Evolutionary conservation across 495 filamentous ascomycete genomes (phyloP).

Genomic region (Neurospora pannonica): DNA sequence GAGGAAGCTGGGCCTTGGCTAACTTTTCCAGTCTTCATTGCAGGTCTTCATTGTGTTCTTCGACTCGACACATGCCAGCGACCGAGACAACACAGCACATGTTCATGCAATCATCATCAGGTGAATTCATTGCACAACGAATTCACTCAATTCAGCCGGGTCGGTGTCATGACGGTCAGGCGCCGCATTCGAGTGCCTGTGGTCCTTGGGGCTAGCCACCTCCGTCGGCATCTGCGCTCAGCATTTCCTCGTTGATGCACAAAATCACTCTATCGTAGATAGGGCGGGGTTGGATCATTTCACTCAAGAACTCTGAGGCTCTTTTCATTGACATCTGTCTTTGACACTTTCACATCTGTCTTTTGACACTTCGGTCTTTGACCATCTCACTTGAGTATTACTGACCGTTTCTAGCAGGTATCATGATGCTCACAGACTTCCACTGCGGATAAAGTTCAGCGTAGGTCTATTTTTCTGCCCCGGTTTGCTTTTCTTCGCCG

Average conservation of each 20-base stretch:
- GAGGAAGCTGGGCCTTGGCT: not conserved
- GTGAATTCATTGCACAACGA: not conserved
- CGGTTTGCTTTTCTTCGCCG: not conserved
- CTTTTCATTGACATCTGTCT: not conserved
- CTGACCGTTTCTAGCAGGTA: not conserved
- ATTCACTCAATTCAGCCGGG: not conserved
- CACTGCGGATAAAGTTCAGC: not conserved
- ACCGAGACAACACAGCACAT: too few relatives aligned
- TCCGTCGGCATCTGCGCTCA: not conserved
- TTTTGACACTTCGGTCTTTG: too few relatives aligned
- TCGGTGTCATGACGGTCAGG: not conserved
- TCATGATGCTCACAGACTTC: not conserved
- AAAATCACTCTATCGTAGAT: not conserved
- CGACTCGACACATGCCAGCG: not conserved
- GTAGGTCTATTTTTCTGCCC: not conserved
- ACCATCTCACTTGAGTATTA: not conserved
- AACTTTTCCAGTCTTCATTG: not conserved
- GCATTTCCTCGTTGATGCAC: not conserved
- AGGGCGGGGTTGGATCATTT: not conserved
- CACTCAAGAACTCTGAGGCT: not conserved
- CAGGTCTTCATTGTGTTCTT: not conserved
- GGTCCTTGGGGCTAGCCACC: not conserved
- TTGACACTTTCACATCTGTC: too few relatives aligned
- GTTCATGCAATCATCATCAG: too few relatives aligned
- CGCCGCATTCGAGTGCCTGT: not conserved